Base-by-base conservation (phyloP, 2,329 filamentous ascomycete species). In the Zalaria obscura region DNA sequence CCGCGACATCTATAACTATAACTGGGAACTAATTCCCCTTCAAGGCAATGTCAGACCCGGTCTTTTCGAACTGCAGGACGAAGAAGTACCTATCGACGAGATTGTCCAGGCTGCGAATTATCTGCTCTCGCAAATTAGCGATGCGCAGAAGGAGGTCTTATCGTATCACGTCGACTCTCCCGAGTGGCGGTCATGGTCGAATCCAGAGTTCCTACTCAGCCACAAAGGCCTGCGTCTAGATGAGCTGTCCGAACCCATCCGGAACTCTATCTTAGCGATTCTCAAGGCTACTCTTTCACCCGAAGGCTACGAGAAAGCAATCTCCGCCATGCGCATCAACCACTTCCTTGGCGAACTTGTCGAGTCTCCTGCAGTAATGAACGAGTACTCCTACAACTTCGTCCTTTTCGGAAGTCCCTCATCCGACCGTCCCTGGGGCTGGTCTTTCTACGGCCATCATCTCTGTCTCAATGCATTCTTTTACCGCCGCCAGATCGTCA, bases 361-460 rank as follows among this genome's bases (percentile, higher is more conserved):
- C 39, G 53, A 73, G 29, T 68, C 75, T 0, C 69, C 73, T 0
- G 57, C 62, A 4, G 72, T 87, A 40, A 76, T 83, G 71, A 86
- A 85, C 61, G 74, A 84, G 55, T 75, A 72, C 61, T 83, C 77
- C 1, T 87, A 87, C 68, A 86, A 86, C 60, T 79, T 84, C 45
- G 73, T 76, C 31, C 62, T 86, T 2, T 86, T 86, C 53, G 80
- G 80, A 7, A 58, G 59, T 6, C 79, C 79, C 0, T 78, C 75
- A 0, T 54, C 62, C 0, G 63, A 64, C 0, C 49, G 60, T 2
- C 76, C 80, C 0, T 87, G 82, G 82, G 82, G 81, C 1, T 83
- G 75, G 59, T 73, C 75, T 0, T 76, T 86, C 52, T 89, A 86
- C 60, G 83, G 83, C 5, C 83, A 89, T 56, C 83, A 89, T 50